These are phyloP conservation scores for Emericellopsis terricola DNA, from an alignment of 495 filamentous ascomycete genomes.

Conservation along the genomic window DNA sequence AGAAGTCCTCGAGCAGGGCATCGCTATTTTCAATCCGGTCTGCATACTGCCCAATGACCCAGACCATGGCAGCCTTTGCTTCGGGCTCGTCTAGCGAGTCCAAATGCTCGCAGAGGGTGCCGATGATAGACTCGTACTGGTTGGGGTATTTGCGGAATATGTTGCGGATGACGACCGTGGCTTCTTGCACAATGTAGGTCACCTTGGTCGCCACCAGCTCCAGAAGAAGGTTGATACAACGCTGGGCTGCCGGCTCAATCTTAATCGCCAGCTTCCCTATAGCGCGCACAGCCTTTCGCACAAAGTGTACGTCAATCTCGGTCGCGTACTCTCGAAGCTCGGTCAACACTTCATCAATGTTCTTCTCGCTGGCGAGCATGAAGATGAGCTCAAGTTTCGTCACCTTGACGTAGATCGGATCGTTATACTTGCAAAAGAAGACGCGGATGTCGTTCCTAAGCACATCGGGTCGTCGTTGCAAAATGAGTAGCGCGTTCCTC, in stretches of 20 bases:
- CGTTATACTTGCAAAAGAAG: constrained; percentile 99
- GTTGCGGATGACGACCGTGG: constrained; percentile 97
- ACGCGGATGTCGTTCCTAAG: constrained; percentile 92
- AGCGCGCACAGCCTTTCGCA: constrained; percentile 90
- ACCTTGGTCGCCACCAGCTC: constrained; percentile 96
- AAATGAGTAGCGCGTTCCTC: constrained; percentile 81
- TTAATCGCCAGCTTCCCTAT: constrained; percentile 99
- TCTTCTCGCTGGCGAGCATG: constrained; percentile 92
- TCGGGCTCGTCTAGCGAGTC: constrained; percentile 98
- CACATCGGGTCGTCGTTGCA: constrained; percentile 87
- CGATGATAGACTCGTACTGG: constrained; percentile 95
- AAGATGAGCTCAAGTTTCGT: constrained; percentile 98
- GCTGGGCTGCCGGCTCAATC: constrained; percentile 80
- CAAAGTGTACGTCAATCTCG: constrained; percentile 97
- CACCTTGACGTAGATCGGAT: constrained; percentile 98
- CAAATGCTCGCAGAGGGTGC: constrained; percentile 84
- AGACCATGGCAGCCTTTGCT: constrained; percentile 98
- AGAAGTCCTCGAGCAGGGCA: constrained; percentile 81
- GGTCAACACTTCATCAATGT: constrained; percentile 88
- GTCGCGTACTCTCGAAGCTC: constrained; percentile 95
- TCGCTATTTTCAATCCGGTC: constrained; percentile 94
- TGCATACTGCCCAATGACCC: constrained; percentile 97
- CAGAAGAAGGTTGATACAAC: constrained; percentile 83
- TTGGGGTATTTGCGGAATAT: constrained; percentile 99
- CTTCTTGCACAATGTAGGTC: constrained; percentile 98